Base-by-base conservation (phyloP, 192 early-diverging fungal genomes). In the Phycomyces blakesleeanus region DNA sequence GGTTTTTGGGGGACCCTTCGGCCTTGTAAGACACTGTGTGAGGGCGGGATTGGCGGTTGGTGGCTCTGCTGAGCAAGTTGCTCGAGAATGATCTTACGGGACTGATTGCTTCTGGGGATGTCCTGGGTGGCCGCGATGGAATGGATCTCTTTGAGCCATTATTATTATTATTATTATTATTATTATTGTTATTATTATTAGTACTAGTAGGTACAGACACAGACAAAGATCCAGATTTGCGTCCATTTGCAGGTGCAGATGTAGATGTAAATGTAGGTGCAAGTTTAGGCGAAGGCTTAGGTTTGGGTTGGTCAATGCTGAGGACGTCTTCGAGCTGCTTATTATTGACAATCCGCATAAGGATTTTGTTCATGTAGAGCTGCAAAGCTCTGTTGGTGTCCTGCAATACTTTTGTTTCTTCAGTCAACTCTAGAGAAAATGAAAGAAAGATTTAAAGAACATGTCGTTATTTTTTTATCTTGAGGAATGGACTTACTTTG, bases 301-400 rank as follows among this genome's bases (percentile, higher is more conserved):
- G 25, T 51, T 65, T 68, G 7, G 70, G 70, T 0, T 55, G 39
- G 53, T 76, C 71, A 39, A 69, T 69, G 22, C 66, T 64, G 3
- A 83, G 58, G 55, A 80, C 66, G 0, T 67, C 59, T 44, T 76
- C 70, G 18, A 80, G 40, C 2, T 73, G 69, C 24, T 75, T 81
- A 68, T 78, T 82, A 26, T 80, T 72, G 67, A 91, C 74, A 69
- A 91, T 91, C 61, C 87, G 82, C 39, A 78, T 71, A 34, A 91
- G 75, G 44, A 91, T 89, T 66, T 87, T 91, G 67, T 84, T 78
- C 73, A 91, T 82, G 61, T 91, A 91, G 18, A 87, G 76, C 55
- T 70, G 63, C 57, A 91, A 68, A 4, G 85, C 83, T 22, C 80
- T 81, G 68, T 89, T 89, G 49, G 85, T 76, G 42, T 91, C 87